These are phyloP conservation scores for Stygiomarasmius scandens DNA, from an alignment of 1,284 basidiomycete species.

Conservation along the genomic window DNA sequence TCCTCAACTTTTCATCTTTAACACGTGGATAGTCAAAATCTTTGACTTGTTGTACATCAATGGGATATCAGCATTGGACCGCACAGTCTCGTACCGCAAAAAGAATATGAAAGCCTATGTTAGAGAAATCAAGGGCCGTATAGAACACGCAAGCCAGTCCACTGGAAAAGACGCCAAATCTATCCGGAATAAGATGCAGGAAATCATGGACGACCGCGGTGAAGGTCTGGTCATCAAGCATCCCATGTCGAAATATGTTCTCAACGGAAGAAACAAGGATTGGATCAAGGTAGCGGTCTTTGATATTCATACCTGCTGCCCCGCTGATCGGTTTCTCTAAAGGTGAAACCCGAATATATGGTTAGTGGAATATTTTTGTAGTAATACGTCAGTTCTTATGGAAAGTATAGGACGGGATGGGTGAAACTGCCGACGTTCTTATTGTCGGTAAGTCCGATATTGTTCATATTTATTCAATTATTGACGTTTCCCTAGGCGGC, in stretches of 20 bases:
- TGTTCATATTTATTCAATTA: not conserved
- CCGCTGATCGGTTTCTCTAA: not conserved
- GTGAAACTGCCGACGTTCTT: constrained; percentile 86
- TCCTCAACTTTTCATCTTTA: not conserved
- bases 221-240: constrained; percentile 94
- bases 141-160: constrained; percentile 77
- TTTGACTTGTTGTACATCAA: constrained; percentile 92
- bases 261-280: constrained; percentile 84
- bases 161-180: constrained; percentile 80
- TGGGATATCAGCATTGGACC: constrained; percentile 67
- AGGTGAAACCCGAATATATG: constrained; percentile 94
- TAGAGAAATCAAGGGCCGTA: constrained; percentile 68
- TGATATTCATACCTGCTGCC: not conserved
- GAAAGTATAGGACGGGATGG: constrained; percentile 73
- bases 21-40: constrained; percentile 73
- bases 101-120: constrained; percentile 68
- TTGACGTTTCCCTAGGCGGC: constrained; percentile 48
- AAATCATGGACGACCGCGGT: constrained; percentile 80
- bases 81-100: constrained; percentile 67
- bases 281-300: constrained; percentile 78
- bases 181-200: constrained; percentile 76
- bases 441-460: constrained; percentile 69
- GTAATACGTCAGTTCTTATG: no score
- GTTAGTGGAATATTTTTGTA: constrained; percentile 40
- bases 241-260: constrained; percentile 73